Conservation (phyloP, 164 flowering plant species). For the Kingdonia uniflora region DNA sequence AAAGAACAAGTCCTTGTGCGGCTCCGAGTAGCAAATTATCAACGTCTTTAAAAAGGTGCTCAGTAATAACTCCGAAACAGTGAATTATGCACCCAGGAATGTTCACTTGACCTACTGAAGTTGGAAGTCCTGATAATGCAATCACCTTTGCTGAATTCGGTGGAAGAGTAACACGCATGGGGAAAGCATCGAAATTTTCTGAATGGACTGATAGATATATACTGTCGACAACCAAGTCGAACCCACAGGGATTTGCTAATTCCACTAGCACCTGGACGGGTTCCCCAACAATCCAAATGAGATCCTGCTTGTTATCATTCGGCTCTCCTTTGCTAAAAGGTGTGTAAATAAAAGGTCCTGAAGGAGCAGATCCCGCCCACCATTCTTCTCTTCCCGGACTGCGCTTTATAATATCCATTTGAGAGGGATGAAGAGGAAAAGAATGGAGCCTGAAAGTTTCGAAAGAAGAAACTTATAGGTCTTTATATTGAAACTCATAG, state of each 20-base stretch:
- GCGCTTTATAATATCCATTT: conserved; percentile 87
- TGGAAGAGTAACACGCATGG: conserved; percentile 72
- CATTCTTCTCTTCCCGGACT: conserved; percentile 83
- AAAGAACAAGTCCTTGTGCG: conserved; percentile 92
- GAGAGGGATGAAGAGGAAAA: conserved; percentile 74
- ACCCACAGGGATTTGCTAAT: conserved; percentile 98
- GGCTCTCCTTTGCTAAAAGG: conserved; percentile 96
- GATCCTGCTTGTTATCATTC: conserved; percentile 67
- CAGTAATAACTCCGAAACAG: conserved; percentile 95
- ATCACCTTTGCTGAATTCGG: conserved; percentile 88
- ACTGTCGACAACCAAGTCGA: conserved; percentile 86
- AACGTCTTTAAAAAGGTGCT: conserved; percentile 86
- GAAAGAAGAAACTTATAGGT: background rate
- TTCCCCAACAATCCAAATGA: conserved; percentile 93
- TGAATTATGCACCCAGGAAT: conserved; percentile 94
- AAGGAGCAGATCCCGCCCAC: conserved; percentile 98
- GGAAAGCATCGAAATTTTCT: conserved; percentile 86
- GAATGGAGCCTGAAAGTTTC: conserved; percentile 63
- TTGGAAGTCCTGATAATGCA: conserved; percentile 88
- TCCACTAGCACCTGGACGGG: conserved; percentile 94
- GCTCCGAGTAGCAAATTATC: conserved; percentile 91
- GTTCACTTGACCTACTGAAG: conserved; percentile 66
- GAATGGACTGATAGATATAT: conserved; percentile 87
- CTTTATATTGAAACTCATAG: background rate
- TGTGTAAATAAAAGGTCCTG: conserved; percentile 97